Evolutionary conservation across 306 rosid species (phyloP).

Genomic region (Lithocarpus polystachyus): DNA sequence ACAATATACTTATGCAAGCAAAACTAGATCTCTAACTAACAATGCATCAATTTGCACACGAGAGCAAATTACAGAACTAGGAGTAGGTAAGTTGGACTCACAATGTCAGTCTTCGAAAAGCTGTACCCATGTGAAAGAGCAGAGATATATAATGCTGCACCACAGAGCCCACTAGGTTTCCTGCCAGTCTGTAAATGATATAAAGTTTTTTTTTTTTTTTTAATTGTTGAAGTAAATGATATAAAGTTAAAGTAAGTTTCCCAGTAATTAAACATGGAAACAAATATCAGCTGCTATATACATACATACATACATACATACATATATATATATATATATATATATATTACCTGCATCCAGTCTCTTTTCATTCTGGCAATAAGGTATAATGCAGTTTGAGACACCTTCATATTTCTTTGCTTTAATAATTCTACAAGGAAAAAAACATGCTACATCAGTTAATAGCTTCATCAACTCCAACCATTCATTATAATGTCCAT

Average conservation of each 20-base stretch:
- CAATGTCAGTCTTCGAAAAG: slow-evolving; percentile 72
- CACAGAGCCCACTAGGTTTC: slow-evolving; percentile 88
- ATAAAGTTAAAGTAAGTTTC: neutral
- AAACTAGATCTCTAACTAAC: neutral
- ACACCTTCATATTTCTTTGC: slow-evolving; percentile 46
- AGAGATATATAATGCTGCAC: slow-evolving; percentile 84
- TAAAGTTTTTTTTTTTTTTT: neutral
- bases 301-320: too few species aligned
- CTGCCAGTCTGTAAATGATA: slow-evolving; percentile 69
- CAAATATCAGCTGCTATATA: neutral
- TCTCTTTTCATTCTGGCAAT: slow-evolving; percentile 88
- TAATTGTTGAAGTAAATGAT: slow-evolving; percentile 5
- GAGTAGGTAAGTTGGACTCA: slow-evolving; percentile 38
- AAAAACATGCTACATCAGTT: neutral
- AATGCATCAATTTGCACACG: slow-evolving; percentile 2
- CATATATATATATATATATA: neutral
- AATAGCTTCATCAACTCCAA: too few species aligned
- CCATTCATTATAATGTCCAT: too few species aligned
- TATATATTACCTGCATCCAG: slow-evolving; percentile 76
- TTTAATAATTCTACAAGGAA: slow-evolving; percentile 38
- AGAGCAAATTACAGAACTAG: neutral
- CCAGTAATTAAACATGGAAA: neutral
- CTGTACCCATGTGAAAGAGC: slow-evolving; percentile 71
- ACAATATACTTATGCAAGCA: neutral
- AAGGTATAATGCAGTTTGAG: slow-evolving; percentile 64